These are phyloP conservation scores for Apiosordaria backusii DNA, from an alignment of 495 filamentous ascomycete species.

Conservation along the genomic window DNA sequence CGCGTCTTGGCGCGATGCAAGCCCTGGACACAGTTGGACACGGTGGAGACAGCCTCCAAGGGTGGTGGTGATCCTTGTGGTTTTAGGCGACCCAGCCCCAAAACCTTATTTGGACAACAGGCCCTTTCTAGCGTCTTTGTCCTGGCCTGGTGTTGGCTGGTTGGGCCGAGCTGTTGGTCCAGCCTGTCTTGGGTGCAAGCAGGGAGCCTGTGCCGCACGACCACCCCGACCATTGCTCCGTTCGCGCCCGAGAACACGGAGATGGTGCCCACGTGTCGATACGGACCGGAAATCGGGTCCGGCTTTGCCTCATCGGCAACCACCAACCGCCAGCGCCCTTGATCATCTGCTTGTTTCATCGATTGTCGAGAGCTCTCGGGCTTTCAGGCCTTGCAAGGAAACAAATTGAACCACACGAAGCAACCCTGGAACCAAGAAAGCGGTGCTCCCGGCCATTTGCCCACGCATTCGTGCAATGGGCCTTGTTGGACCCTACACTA, in stretches of 20 bases:
- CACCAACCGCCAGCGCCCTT: not conserved
- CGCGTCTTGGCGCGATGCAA: not conserved
- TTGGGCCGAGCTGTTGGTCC: not conserved
- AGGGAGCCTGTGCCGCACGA: not conserved
- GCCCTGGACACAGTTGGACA: not conserved
- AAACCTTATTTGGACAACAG: conserved; percentile 29
- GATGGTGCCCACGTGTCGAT: not conserved
- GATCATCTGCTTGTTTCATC: not conserved
- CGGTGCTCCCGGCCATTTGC: not conserved
- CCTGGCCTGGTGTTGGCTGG: not conserved
- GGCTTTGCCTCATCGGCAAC: not conserved
- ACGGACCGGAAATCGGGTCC: conserved; percentile 2
- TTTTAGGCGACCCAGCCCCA: conserved; percentile 15
- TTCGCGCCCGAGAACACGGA: not conserved
- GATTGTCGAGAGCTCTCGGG: not conserved
- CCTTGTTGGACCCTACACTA: not conserved
- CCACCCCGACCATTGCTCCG: not conserved
- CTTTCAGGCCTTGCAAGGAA: not conserved
- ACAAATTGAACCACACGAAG: not conserved
- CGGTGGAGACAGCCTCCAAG: not conserved
- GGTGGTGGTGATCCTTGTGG: not conserved
- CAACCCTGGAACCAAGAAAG: not conserved
- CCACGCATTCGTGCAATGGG: not conserved
- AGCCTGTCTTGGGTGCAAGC: not conserved
- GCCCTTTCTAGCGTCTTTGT: not conserved